Evolutionary conservation across 495 filamentous ascomycete genomes (phyloP), one percentile per base, ranked within the genome.

Genomic region (Physcia stellaris): DNA sequence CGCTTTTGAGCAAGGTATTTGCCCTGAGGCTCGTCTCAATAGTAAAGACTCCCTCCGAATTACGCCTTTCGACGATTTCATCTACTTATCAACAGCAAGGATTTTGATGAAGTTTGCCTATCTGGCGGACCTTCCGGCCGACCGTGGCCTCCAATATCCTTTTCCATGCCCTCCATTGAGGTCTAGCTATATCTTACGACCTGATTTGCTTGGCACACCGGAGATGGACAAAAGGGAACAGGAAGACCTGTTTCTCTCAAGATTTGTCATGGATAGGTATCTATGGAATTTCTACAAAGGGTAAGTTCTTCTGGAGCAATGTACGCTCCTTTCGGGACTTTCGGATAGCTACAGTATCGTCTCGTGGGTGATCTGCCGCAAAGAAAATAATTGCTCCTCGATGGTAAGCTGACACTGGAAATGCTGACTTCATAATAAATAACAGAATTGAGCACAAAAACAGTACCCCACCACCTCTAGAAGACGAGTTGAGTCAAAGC

Each of bases 41-140:
- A 32, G 17, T 12, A 33, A 30, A 27, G 44, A 47, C 17, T 17
- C n/a, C 4, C 24, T 47, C 16, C 32, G 27, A n/a, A 32, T 42
- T 6, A 47, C 44, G 15, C 34, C 44, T 9, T 43, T 47, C 17
- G 44, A 47, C 17, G 40, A 47, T 6, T 47, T 47, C 16, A 31
- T 41, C 10, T 46, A 46, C 21, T 18, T 46, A 9, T 35, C 43
- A 24, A 46, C 32, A 15, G 43, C 43, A 26, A 27, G 38, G 6
- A 24, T 36, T 6, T 24, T 46, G 26, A 36, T 41, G 38, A 46
- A 32, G 13, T 41, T 46, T 19, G 30, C 23, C 11, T 31, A 17
- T 29, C 4, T 46, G 3, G 41, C 41, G 4, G 24, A 30, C 16
- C 17, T 39, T 30, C 33, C 33, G 33, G 17, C n/a, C 18, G 35